phyloP scores from a whole-genome alignment of 768 basidiomycete species.

The Pilatotrama ljubarskyi region DNA sequence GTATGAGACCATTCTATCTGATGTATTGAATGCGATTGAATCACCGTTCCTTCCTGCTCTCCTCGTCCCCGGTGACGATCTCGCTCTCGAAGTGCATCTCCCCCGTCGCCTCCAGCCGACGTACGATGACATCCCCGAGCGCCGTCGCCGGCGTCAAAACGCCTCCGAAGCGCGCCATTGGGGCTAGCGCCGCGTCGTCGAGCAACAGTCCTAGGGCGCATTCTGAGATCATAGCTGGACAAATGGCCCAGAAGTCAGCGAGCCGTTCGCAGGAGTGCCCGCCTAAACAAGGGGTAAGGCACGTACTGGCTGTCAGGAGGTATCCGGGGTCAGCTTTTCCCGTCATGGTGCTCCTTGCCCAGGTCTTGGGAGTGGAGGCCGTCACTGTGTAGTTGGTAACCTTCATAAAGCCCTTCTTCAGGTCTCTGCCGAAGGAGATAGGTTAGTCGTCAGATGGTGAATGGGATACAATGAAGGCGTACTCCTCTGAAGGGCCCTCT shows the following conservation, averaged over 20 bases:
- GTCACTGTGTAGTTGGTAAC: slow-evolving; percentile 73
- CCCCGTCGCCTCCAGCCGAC: slow-evolving; percentile 60
- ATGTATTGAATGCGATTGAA: too few relatives aligned
- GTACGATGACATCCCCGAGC: slow-evolving; percentile 73
- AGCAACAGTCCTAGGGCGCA: slow-evolving; percentile 72
- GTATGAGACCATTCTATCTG: not conserved
- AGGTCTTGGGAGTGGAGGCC: slow-evolving; percentile 39
- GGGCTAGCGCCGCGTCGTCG: slow-evolving; percentile 53
- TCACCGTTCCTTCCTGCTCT: slow-evolving; percentile 17
- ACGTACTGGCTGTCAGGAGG: slow-evolving; percentile 53
- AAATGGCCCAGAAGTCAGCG: not conserved
- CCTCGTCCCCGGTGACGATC: slow-evolving; percentile 33
- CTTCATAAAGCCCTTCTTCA: slow-evolving; percentile 60
- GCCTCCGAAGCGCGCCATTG: slow-evolving; percentile 65
- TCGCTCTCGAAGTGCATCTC: slow-evolving; percentile 57
- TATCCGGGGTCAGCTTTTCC: slow-evolving; percentile 83
- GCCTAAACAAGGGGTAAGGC: slow-evolving; percentile 38
- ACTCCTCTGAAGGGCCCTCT: slow-evolving; percentile 67
- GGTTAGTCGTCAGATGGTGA: not conserved
- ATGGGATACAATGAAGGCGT: slow-evolving; percentile 27
- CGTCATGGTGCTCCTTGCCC: slow-evolving; percentile 54
- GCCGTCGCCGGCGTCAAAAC: slow-evolving; percentile 83
- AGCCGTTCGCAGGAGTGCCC: too few relatives aligned
- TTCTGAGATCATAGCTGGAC: slow-evolving; percentile 80
- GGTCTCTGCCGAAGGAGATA: slow-evolving; percentile 42